Evolutionary conservation across 1,284 basidiomycete genomes (phyloP).

Genomic region (Leccinum subspadiceum): DNA sequence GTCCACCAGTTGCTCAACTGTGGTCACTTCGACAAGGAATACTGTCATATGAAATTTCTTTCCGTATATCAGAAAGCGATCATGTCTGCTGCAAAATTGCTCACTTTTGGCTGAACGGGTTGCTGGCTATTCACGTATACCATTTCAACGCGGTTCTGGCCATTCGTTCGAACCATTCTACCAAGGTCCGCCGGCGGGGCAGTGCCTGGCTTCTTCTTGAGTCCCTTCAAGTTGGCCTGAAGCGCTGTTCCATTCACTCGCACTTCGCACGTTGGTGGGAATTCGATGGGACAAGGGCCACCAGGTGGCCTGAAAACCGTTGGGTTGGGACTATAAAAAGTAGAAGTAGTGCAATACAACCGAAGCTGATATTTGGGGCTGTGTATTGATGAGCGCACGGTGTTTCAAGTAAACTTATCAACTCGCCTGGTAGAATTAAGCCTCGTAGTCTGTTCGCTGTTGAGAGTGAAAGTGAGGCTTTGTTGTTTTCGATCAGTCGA

Average conservation of each 20-base stretch:
- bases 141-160: conserved; percentile 76
- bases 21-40: conserved; percentile 76
- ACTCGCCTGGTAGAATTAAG: conserved; percentile 52
- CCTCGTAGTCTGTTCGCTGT: conserved; percentile 60
- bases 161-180: conserved; percentile 50
- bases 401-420: conserved; percentile 4
- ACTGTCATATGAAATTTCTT: conserved; percentile 89
- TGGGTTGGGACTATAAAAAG: conserved; percentile 62
- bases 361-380: conserved; percentile 80
- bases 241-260: conserved; percentile 75
- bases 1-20: conserved; percentile 64
- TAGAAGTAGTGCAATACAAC: conserved; percentile 89
- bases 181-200: conserved; percentile 87
- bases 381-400: conserved; percentile 11
- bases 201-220: conserved; percentile 96
- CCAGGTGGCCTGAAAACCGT: conserved; percentile 51
- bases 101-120: conserved; percentile 66
- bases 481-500: conserved; percentile 72
- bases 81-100: conserved; percentile 10
- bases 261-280: conserved; percentile 89
- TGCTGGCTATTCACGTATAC: conserved; percentile 90
- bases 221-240: conserved; percentile 80
- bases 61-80: conserved; percentile 41
- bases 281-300: conserved; percentile 78
- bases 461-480: conserved; percentile 60